Evolutionary conservation across 768 basidiomycete genomes (phyloP), one percentile per base, ranked within the genome.

Genomic region (Chlorophyllum brunneum): DNA sequence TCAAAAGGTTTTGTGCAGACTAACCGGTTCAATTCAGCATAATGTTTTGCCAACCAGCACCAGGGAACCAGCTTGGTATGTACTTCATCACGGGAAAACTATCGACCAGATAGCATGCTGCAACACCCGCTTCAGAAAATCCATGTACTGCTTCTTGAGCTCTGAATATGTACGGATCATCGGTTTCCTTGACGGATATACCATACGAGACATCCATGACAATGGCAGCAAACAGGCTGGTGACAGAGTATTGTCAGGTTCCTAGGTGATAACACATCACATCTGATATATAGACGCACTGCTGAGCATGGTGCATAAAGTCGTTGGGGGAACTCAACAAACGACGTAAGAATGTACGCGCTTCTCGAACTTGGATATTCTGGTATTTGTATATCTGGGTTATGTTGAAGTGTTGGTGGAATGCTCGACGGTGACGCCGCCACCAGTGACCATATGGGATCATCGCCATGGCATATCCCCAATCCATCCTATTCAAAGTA

Each of bases 31-130:
- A 67, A 57, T 13, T 58, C 60, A 16, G 63, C 61, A 58, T 70
- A 68, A 16, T 59, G 31, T 22, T 63, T 59, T 77, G 65, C 58
- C 76, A 79, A 20, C 66, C 69, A 5, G 73, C 69, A 0, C 78
- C 78, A 22, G 77, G 76, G 5, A 77, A 30, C 76, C 77, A 79
- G 10, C 44, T 33, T 0, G 69, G 70, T 1, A 70, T 51, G 24
- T 67, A 56, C 59, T 44, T 56, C 60, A 62, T 43, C 7, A 56
- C 48, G 4, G 63, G 65, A 47, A 66, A 59, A 15, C 51, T 63
- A 48, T 63, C 61, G 1, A 69, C 65, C 4, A 70, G 56, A 31
- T 64, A 69, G 10, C 59, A 59, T 5, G 69, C 70, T 0, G 68
- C 65, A 9, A 61, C 52, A 11, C 54, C 57, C 0, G 65, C 64